These are phyloP conservation scores for Eragrostis nindensis DNA, from an alignment of 176 grass and related monocot species.

Conservation along the genomic window DNA sequence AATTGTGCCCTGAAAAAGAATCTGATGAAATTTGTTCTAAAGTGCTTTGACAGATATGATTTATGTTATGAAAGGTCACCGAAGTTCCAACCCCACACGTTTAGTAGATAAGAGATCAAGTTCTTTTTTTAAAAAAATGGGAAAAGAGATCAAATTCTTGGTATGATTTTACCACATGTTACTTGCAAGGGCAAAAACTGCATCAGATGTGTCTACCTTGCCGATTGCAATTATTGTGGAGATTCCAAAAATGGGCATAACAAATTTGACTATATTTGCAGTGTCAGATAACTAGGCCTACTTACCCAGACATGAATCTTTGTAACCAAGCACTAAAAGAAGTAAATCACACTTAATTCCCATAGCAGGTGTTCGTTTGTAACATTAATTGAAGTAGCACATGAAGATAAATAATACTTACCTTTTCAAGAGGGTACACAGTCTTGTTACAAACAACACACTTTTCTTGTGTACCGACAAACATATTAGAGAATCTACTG, in stretches of 20 bases:
- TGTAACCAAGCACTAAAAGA: slow-evolving; percentile 10
- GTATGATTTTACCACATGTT: neutral
- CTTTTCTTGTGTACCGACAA: slow-evolving; percentile 93
- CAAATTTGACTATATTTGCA: slow-evolving; percentile 5
- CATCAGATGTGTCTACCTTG: neutral
- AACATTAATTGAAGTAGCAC: slow-evolving; percentile 15
- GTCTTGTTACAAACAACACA: slow-evolving; percentile 89
- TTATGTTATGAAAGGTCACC: slow-evolving; percentile 3
- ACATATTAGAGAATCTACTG: slow-evolving; percentile 82
- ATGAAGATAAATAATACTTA: slow-evolving; percentile 40
- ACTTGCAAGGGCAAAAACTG: slow-evolving; percentile 2
- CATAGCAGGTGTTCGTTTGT: slow-evolving; percentile 14
- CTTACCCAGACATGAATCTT: neutral
- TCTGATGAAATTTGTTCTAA: slow-evolving; percentile 7
- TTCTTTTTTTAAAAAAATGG: neutral
- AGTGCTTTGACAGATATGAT: neutral
- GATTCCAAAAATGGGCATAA: slow-evolving; percentile 1
- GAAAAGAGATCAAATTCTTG: slow-evolving; percentile 2
- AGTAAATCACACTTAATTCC: neutral
- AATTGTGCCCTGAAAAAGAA: slow-evolving; percentile 4
- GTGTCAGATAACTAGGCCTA: neutral
- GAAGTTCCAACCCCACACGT: slow-evolving; percentile 22
- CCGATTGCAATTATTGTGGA: slow-evolving; percentile 14
- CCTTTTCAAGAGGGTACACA: slow-evolving; percentile 95
- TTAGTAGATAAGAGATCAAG: neutral